A percentile compares a stretch with the other conserved stretches of the same genome.
Evolutionary conservation across 148 eudicot genomes (phyloP).

Genomic region (Selenicereus undatus): DNA sequence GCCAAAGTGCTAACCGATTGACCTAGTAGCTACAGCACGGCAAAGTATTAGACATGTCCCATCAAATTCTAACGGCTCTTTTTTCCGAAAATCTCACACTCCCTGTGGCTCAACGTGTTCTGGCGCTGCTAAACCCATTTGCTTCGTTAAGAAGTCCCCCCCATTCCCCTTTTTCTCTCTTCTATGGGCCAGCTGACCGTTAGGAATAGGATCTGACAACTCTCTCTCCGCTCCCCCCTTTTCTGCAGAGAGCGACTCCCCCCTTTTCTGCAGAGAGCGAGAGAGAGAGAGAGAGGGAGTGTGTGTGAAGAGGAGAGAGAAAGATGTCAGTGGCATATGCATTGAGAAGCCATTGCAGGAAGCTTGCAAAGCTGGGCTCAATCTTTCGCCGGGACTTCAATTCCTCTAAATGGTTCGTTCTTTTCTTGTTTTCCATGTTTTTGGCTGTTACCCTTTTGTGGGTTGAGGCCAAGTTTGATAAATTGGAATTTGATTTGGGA

Average conservation of each 20-base stretch:
- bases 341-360: constrained; percentile 49
- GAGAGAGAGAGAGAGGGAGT: background rate
- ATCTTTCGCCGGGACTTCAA: constrained; percentile 65
- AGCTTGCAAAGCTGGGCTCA: constrained; percentile 45
- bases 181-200: constrained; percentile 16
- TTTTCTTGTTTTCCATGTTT: background rate
- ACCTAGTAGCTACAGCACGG: background rate
- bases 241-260: background rate
- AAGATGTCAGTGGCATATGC: constrained; percentile 38
- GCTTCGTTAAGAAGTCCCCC: background rate
- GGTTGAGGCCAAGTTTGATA: background rate
- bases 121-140: background rate
- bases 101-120: background rate
- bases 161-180: background rate
- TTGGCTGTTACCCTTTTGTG: background rate
- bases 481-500: background rate
- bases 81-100: constrained; percentile 13
- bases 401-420: constrained; percentile 70
- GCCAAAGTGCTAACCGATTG: background rate
- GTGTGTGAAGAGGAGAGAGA: background rate
- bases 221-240: background rate
- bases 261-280: background rate
- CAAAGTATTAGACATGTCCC: constrained; percentile 2
- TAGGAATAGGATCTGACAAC: background rate
- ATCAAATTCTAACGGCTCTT: constrained; percentile 33